A percentile compares a stretch with the other conserved stretches of the same genome.
Evolutionary conservation across 2,329 filamentous ascomycete species (phyloP).

Genomic region (Aureobasidium sp.): DNA sequence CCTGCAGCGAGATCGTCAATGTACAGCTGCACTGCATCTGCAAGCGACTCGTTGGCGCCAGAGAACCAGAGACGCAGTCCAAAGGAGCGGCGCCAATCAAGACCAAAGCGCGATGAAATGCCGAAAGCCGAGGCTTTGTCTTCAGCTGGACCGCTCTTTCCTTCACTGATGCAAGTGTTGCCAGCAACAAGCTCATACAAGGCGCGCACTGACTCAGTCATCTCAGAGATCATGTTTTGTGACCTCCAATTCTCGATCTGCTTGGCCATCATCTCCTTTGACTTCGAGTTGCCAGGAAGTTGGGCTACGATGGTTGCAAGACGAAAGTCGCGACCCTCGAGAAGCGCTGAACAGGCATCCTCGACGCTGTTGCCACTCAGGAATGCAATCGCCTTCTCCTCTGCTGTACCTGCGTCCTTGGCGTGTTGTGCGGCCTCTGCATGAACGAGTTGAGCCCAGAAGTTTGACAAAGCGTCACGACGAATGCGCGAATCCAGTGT

Average conservation of each 20-base stretch:
- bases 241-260: constrained; percentile 81
- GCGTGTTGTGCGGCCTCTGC: constrained; percentile 35
- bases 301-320: constrained; percentile 79
- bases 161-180: constrained; percentile 75
- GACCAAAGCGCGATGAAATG: constrained; percentile 71
- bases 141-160: constrained; percentile 64
- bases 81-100: constrained; percentile 93
- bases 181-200: constrained; percentile 85
- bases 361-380: constrained; percentile 70
- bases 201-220: constrained; percentile 72
- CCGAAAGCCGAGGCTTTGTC: constrained; percentile 72
- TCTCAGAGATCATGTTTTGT: constrained; percentile 76
- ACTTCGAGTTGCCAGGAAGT: constrained; percentile 62
- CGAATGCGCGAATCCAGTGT: constrained; percentile 30
- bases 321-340: constrained; percentile 68
- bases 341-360: constrained; percentile 72
- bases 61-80: constrained; percentile 81
- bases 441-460: constrained; percentile 45
- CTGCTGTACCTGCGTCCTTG: constrained; percentile 52
- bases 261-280: constrained; percentile 64
- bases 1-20: constrained; percentile 62
- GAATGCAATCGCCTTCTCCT: constrained; percentile 76
- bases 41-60: constrained; percentile 61
- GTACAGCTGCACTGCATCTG: constrained; percentile 64
- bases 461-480: constrained; percentile 58